phyloP scores from a whole-genome alignment of 2,329 filamentous ascomycete species.

The Ascochyta koolunga region DNA sequence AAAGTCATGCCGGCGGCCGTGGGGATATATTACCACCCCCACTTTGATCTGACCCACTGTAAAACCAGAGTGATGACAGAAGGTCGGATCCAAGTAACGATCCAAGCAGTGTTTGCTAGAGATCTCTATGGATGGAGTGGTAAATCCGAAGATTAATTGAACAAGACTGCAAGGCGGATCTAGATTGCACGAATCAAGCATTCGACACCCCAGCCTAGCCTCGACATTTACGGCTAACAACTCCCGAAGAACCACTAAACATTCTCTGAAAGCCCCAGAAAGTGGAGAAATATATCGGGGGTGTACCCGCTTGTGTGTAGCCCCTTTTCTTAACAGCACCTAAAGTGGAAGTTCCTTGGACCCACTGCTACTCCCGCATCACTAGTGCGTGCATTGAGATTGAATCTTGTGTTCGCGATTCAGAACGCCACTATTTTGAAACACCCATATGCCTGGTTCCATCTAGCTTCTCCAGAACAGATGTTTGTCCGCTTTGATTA shows the following conservation, averaged over 20 bases:
- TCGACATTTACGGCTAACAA: neutral
- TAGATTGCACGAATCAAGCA: neutral
- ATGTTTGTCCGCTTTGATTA: conserved; percentile 6
- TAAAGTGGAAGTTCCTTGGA: neutral
- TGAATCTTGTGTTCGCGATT: neutral
- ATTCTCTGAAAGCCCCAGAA: neutral
- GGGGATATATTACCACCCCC: too few species aligned
- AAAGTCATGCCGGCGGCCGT: too few species aligned
- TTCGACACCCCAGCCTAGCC: neutral
- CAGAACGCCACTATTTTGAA: neutral
- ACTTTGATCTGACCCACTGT: too few species aligned
- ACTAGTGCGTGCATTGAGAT: conserved; percentile 8
- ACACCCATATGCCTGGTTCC: neutral
- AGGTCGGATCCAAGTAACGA: too few species aligned
- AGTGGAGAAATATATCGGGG: conserved; percentile 1
- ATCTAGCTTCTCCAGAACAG: neutral
- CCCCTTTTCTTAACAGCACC: conserved; percentile 3
- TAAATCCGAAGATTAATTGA: neutral
- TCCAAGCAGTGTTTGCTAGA: neutral
- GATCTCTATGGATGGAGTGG: neutral
- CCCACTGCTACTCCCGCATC: neutral
- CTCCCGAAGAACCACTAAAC: neutral
- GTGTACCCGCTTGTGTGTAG: neutral
- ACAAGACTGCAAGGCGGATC: neutral
- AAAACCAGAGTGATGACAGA: too few species aligned